Conservation (phyloP, 108 stramenopile species). For the Bacterosira constricta region DNA sequence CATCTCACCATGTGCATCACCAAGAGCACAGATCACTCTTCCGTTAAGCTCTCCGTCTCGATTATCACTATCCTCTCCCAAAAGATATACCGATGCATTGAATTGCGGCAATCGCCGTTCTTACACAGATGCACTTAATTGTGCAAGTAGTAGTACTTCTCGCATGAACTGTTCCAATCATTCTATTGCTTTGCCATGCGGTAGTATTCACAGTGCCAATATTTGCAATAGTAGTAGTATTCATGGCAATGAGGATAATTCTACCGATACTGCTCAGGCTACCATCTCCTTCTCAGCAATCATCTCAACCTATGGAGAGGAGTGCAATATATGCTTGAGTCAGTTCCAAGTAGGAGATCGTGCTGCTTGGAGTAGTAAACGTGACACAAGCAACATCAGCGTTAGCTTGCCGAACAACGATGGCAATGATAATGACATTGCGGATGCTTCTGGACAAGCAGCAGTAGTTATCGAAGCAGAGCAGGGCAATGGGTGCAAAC, state of each 20-base stretch:
- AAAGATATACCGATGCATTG: conserved; percentile 22
- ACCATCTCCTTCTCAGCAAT: conserved; percentile 2
- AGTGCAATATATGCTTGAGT: conserved; percentile 46
- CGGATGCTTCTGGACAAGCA: not conserved
- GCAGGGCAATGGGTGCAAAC: conserved; percentile 40
- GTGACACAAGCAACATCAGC: no score
- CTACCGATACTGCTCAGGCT: not conserved
- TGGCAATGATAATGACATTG: not conserved
- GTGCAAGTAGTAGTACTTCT: no score
- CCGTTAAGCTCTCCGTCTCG: not conserved
- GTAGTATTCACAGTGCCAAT: no score
- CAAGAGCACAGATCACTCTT: not conserved
- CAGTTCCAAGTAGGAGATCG: conserved; percentile 48
- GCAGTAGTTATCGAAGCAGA: not conserved
- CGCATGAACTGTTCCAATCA: conserved; percentile 4
- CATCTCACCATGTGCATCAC: not conserved
- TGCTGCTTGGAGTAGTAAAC: conserved; percentile 21
- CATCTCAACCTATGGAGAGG: conserved; percentile 14
- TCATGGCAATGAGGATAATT: not conserved
- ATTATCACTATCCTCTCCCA: conserved; percentile 9
- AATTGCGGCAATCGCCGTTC: not conserved
- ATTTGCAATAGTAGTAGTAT: no score
- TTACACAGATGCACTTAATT: not conserved
- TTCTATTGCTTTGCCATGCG: no score
- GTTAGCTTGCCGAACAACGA: no score